Evolutionary conservation across 768 basidiomycete species (phyloP).

Genomic region (Suillus tomentosus): DNA sequence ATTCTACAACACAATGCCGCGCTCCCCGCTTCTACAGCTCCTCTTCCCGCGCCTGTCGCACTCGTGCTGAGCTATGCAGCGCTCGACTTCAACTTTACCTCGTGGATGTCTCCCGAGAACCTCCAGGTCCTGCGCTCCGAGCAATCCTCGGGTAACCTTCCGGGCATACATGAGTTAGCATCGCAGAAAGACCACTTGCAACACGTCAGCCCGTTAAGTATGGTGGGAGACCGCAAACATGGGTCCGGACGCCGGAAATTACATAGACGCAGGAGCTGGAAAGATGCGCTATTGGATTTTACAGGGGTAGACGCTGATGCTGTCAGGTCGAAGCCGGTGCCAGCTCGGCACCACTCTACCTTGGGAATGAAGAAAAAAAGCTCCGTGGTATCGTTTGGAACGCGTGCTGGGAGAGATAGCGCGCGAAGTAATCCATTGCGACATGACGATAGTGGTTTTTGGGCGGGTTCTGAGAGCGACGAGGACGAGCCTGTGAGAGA

Average conservation of each 20-base stretch:
- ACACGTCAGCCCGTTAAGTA: constrained; percentile 87
- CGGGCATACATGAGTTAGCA: constrained; percentile 67
- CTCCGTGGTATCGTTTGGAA: constrained; percentile 28
- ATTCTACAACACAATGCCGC: constrained; percentile 65
- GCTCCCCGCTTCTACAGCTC: constrained; percentile 28
- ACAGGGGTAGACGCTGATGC: constrained; percentile 40
- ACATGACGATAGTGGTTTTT: constrained; percentile 48
- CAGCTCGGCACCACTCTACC: constrained; percentile 21
- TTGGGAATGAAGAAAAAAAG: constrained; percentile 30
- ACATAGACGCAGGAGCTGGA: constrained; percentile 60
- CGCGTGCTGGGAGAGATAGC: constrained; percentile 7
- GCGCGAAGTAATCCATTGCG: neutral
- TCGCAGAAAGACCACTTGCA: constrained; percentile 87
- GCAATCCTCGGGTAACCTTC: constrained; percentile 81
- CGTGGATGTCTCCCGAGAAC: constrained; percentile 90
- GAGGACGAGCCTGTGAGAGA: constrained; percentile 54
- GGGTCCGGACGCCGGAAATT: constrained; percentile 41
- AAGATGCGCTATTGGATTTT: constrained; percentile 53
- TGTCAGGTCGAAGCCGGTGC: constrained; percentile 26
- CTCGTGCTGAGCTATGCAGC: constrained; percentile 90
- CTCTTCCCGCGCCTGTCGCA: constrained; percentile 73
- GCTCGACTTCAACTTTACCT: constrained; percentile 97
- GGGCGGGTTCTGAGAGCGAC: constrained; percentile 56
- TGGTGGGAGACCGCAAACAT: constrained; percentile 73
- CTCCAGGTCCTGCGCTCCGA: constrained; percentile 84